phyloP scores from a whole-genome alignment of 208 protist genomes.

The Wallacemonas rigidus region DNA sequence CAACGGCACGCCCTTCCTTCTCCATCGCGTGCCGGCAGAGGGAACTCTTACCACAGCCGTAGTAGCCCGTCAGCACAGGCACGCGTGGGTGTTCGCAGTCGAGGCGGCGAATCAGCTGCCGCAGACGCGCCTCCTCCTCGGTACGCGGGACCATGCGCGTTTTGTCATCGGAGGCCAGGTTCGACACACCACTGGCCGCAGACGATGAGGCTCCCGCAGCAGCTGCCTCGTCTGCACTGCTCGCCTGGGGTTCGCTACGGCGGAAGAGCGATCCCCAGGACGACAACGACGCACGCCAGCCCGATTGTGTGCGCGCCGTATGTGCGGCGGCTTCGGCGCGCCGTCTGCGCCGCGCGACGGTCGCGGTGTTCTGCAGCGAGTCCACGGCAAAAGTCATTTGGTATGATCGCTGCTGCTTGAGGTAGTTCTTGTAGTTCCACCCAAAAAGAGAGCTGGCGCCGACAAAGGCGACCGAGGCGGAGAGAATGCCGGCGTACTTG shows the following conservation, averaged over 20 bases:
- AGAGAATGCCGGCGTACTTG: constrained; percentile 89
- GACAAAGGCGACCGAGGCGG: constrained; percentile 77
- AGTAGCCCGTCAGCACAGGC: constrained; percentile 68
- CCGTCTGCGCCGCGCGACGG: not conserved
- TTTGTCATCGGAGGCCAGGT: not conserved
- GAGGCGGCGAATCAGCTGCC: constrained; percentile 46
- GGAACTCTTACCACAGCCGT: constrained; percentile 74
- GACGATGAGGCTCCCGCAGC: not conserved
- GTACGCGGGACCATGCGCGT: constrained; percentile 17
- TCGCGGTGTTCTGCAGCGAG: constrained; percentile 26
- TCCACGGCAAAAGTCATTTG: constrained; percentile 71
- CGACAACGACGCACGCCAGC: not conserved
- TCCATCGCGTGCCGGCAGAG: constrained; percentile 57
- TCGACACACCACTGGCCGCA: not conserved
- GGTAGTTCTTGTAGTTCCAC: constrained; percentile 92
- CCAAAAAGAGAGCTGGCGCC: constrained; percentile 86
- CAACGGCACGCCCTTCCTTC: constrained; percentile 62
- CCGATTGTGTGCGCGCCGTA: not conserved
- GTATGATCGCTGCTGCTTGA: constrained; percentile 78
- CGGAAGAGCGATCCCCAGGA: not conserved
- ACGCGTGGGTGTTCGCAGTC: constrained; percentile 57
- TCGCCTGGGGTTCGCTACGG: not conserved
- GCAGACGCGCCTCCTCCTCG: constrained; percentile 46
- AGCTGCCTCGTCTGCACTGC: not conserved
- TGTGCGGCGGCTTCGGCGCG: not conserved